Evolutionary conservation across 768 basidiomycete species (phyloP).

Genomic region (Phanerochaete sordida): DNA sequence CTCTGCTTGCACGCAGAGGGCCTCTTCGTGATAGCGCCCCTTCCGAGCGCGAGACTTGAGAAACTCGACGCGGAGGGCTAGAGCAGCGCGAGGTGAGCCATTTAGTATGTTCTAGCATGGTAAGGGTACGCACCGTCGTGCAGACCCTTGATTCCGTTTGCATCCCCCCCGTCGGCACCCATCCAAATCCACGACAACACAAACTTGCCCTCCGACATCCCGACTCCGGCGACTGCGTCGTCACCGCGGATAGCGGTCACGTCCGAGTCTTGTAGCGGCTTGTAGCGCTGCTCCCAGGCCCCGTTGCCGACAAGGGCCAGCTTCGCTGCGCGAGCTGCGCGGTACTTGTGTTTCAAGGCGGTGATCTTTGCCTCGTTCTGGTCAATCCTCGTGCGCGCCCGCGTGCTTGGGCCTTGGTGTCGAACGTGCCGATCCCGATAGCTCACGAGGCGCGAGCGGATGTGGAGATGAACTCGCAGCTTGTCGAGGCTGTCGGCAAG

Average conservation of each 20-base stretch:
- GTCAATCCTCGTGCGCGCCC: background rate
- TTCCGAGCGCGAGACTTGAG: too few species aligned
- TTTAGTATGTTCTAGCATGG: too few species aligned
- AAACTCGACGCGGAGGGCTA: too few species aligned
- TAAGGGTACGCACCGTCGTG: background rate
- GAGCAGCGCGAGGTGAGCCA: too few species aligned
- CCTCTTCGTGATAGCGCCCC: too few species aligned
- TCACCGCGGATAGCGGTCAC: background rate
- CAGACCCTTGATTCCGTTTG: background rate
- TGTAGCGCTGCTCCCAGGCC: background rate
- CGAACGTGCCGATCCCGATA: slow-evolving; percentile 10
- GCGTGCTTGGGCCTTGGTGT: slow-evolving; percentile 12
- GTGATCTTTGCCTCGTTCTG: background rate
- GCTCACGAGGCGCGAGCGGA: slow-evolving; percentile 10
- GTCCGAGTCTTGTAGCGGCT: background rate
- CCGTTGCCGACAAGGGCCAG: background rate
- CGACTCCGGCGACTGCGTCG: background rate
- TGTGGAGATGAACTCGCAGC: slow-evolving; percentile 13
- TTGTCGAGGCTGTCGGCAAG: slow-evolving; percentile 11
- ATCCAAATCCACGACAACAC: slow-evolving; percentile 16
- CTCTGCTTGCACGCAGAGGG: too few species aligned
- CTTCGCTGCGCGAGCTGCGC: slow-evolving; percentile 3
- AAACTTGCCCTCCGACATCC: slow-evolving; percentile 4
- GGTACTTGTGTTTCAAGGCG: background rate
- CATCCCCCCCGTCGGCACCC: background rate